These are phyloP conservation scores for Sclerotinia sclerotiorum DNA, from an alignment of 2,329 filamentous ascomycete species.

Conservation along the genomic window DNA sequence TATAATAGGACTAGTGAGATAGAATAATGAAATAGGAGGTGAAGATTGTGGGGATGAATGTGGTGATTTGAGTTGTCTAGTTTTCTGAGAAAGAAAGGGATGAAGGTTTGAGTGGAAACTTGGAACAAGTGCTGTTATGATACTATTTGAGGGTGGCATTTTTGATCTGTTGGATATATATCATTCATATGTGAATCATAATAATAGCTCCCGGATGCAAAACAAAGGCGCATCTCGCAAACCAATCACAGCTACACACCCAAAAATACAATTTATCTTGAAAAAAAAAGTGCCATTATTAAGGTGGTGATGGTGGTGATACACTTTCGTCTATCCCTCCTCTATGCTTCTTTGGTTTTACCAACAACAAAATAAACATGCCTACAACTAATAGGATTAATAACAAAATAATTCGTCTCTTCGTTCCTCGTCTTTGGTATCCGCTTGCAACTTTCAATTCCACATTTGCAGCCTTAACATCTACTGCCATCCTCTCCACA, in stretches of 20 bases:
- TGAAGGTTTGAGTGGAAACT: too few species aligned
- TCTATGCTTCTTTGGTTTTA: slow-evolving; percentile 55
- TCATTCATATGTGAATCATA: not conserved
- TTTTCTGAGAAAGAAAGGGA: too few species aligned
- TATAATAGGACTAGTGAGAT: too few species aligned
- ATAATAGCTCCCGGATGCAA: not conserved
- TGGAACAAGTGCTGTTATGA: not conserved
- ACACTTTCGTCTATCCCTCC: slow-evolving; percentile 31
- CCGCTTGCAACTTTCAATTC: slow-evolving; percentile 85
- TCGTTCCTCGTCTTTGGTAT: slow-evolving; percentile 85
- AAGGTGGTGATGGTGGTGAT: slow-evolving; percentile 32
- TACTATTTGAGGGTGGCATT: not conserved
- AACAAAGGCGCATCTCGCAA: too few species aligned
- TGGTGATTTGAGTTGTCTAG: too few species aligned
- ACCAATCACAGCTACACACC: not conserved
- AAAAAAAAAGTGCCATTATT: slow-evolving; percentile 16
- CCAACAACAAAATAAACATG: slow-evolving; percentile 77
- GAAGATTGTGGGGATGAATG: too few species aligned
- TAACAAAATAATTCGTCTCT: slow-evolving; percentile 90
- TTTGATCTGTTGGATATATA: not conserved
- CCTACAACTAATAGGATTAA: slow-evolving; percentile 80
- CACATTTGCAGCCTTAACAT: slow-evolving; percentile 90
- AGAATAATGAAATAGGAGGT: too few species aligned
- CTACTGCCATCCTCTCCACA: slow-evolving; percentile 89
- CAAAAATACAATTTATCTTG: not conserved